Conservation (phyloP, 1,284 basidiomycete species). For the Trametes pubescens region DNA sequence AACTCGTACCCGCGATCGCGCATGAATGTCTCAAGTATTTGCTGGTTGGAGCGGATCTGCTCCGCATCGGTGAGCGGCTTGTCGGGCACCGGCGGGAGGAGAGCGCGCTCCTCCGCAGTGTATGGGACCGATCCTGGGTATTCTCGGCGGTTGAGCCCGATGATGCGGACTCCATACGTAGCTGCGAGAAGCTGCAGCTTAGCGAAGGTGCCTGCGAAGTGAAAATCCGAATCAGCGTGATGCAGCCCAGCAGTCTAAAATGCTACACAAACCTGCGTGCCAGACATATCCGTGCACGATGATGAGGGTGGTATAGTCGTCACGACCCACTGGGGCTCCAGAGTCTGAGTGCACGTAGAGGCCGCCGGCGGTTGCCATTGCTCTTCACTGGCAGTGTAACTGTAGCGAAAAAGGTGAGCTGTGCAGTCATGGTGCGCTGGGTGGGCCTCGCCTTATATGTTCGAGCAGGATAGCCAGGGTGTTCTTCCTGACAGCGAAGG, state of each 20-base stretch:
- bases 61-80: background rate
- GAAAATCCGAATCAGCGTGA: background rate
- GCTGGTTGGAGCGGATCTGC: background rate
- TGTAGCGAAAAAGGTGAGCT: background rate
- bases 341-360: constrained; percentile 11
- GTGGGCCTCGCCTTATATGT: background rate
- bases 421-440: background rate
- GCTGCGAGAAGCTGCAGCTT: constrained; percentile 19
- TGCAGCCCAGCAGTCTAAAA: no score
- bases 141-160: constrained; percentile 23
- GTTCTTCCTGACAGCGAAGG: background rate
- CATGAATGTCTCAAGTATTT: constrained; percentile 7
- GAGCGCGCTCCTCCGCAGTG: constrained; percentile 33
- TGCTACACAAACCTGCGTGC: constrained; percentile 29
- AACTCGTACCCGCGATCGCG: constrained; percentile 21
- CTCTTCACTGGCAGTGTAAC: background rate
- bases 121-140: constrained; percentile 22
- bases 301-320: constrained; percentile 38
- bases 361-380: background rate
- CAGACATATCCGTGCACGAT: constrained; percentile 40
- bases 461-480: no score
- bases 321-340: constrained; percentile 21
- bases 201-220: constrained; percentile 19
- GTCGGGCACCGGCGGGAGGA: background rate
- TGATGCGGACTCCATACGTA: constrained; percentile 13